phyloP scores from a whole-genome alignment of 768 basidiomycete species.

The Termitomyces sp. region DNA sequence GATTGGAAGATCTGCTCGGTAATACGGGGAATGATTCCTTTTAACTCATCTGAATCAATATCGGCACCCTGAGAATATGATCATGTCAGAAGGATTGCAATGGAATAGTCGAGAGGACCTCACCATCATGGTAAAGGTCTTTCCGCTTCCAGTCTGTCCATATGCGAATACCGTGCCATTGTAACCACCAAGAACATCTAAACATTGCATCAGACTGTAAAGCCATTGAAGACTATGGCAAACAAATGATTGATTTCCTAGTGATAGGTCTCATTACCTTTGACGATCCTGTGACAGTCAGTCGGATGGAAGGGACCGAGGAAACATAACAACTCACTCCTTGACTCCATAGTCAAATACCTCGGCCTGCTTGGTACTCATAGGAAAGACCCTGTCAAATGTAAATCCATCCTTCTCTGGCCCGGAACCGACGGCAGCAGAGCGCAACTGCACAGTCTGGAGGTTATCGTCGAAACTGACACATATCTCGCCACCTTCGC shows the following conservation, averaged over 20 bases:
- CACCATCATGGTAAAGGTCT: constrained; percentile 99
- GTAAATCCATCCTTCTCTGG: constrained; percentile 98
- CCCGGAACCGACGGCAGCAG: constrained; percentile 60
- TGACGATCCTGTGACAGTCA: constrained; percentile 63
- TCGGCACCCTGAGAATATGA: constrained; percentile 73
- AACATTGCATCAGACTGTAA: constrained; percentile 3
- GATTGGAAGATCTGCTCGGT: constrained; percentile 99
- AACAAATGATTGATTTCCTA: constrained; percentile 1
- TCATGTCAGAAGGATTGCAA: constrained; percentile 5
- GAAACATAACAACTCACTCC: constrained; percentile 54
- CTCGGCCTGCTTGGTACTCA: constrained; percentile 84
- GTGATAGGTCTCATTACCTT: constrained; percentile 44
- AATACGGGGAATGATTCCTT: constrained; percentile 96
- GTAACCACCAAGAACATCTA: constrained; percentile 98
- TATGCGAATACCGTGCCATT: constrained; percentile 94
- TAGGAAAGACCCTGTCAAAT: constrained; percentile 94
- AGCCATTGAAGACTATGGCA: background rate
- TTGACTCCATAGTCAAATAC: constrained; percentile 99
- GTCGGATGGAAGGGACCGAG: constrained; percentile 16
- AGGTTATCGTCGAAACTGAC: constrained; percentile 85
- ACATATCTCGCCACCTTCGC: constrained; percentile 86
- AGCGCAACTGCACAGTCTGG: constrained; percentile 77
- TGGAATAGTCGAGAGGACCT: constrained; percentile 8
- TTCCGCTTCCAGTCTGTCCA: constrained; percentile 84
- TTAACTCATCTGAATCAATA: constrained; percentile 89